Evolutionary conservation across 805 yeast genomes (phyloP), one percentile per base, ranked within the genome.

Genomic region (Yarrowia sp.): DNA sequence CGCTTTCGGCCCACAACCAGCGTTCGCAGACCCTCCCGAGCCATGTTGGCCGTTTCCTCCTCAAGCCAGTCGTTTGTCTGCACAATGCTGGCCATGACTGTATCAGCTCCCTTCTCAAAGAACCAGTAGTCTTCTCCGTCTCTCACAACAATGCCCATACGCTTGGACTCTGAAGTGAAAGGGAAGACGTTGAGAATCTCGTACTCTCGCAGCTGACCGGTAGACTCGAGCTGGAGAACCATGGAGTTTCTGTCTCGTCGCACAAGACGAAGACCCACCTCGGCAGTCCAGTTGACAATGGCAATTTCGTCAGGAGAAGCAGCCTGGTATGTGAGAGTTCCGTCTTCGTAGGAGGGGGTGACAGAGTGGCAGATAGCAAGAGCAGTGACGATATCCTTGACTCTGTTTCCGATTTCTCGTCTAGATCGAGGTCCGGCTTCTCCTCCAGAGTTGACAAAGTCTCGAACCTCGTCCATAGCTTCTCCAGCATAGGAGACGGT

Each of bases 261-360:
- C 70, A 86, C 83, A 55, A 95, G 82, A 8, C 92, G 85, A 43
- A 95, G 81, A 0, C 99, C 99, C 40, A 93, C 94, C 2, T 82
- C 77, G 72, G 92, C 96, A 0, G 97, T 91, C 80, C 92, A 95
- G 75, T 89, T 89, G 19, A 95, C 98, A 71, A 95, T 95, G 38
- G 99, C 99, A 73, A 95, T 88, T 77, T 95, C 99, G 81, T 95
- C 99, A 0, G 99, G 99, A 0, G 98, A 93, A 0, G 98, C 98
- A 0, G 99, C 99, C 79, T 95, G 99, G 77, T 93, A 95, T 1
- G 92, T 85, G 15, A 88, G 77, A 69, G 82, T 87, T 72, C 88
- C 89, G 72, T 88, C 91, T 69, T 89, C 95, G 72, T 87, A 85
- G 0, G 97, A 87, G 0, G 99, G 99, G 0, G 99, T 96, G 38